These are phyloP conservation scores for Secale cereale DNA, from an alignment of 176 grass and related monocot species.

Conservation along the genomic window DNA sequence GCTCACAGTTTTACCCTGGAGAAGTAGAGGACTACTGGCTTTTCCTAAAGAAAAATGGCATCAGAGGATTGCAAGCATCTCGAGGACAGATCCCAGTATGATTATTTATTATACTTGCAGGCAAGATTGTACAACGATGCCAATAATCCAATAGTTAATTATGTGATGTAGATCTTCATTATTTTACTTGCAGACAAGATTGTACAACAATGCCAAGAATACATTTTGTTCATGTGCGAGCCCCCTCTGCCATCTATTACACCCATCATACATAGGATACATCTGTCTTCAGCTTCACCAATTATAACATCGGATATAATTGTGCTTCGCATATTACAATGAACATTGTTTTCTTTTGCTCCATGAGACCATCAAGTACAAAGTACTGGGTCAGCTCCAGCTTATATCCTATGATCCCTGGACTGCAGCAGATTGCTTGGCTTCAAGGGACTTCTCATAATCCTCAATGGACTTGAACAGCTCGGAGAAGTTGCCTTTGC, in stretches of 20 bases:
- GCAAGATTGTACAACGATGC: not conserved
- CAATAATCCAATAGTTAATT: not conserved
- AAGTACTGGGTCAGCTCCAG: not conserved
- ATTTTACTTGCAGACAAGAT: not conserved
- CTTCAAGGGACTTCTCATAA: slow-evolving; percentile 89
- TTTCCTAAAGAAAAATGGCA: not conserved
- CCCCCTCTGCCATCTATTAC: slow-evolving; percentile 2
- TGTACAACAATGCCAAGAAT: not conserved
- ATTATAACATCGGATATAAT: not conserved
- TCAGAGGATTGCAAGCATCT: not conserved
- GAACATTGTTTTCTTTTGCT: not conserved
- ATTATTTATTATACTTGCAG: not conserved
- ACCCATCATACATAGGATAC: not conserved
- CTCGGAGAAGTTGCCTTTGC: slow-evolving; percentile 90
- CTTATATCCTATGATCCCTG: slow-evolving; percentile 28
- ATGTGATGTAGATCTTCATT: not conserved
- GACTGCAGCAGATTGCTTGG: slow-evolving; percentile 40
- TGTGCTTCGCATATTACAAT: not conserved
- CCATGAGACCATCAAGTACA: slow-evolving; percentile 1
- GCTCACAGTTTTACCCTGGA: not conserved
- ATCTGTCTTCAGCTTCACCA: not conserved
- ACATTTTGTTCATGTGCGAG: not conserved
- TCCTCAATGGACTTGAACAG: slow-evolving; percentile 95
- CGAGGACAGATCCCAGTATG: not conserved
- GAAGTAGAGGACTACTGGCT: not conserved